Base-by-base conservation (phyloP, 768 basidiomycete species). In the Inosperma sp. region DNA sequence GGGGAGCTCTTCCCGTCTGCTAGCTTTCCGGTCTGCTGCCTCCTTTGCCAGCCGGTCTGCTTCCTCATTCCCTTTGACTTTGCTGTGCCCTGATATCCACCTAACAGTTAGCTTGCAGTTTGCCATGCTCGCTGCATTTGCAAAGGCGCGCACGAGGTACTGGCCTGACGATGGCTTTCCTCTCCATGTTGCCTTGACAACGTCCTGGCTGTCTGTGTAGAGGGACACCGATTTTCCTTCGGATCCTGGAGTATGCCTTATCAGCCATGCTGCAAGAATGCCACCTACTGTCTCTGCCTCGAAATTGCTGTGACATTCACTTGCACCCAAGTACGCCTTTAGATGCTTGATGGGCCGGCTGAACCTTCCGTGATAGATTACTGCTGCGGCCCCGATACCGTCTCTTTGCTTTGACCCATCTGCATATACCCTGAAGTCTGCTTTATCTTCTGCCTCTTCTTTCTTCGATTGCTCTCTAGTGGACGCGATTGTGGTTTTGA, bases 61-160 rank as follows among this genome's bases (percentile, higher is more conserved):
- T 41, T 21, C 13, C 42, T 66, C 61, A 27, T 70, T 68, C 0
- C 64, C 61, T 26, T n/a, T 6, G 1, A 68, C 57, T 2, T 57
- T 59, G 5, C 50, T 58, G 48, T 66, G 66, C 10, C 55, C 61
- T 19, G 62, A 60, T 10, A 66, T 62, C 66, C 65, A 66, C 14
- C 23, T 17, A 21, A 63, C 19, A 3, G 12, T 41, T 22, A 64
- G 25, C 22, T 43, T 19, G 2, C 37, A 36, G 21, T 2, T 7
- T 17, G 49, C 27, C 13, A 35, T 6, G 34, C 43, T 17, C 2
- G 25, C n/a, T 16, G 22, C 13, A 1, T 30, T 2, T 12, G 29
- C 21, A 13, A 57, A 35, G 2, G 17, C 19, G 10, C 51, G 29
- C 0, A 55, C n/a, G 6, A 59, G 48, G 44, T 55, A 39, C 50